Percentiles rank a stretch among this genome's conserved stretches.
Conservation (phyloP, 139 green algal genomes). For the Mychonastes homosphaera region DNA sequence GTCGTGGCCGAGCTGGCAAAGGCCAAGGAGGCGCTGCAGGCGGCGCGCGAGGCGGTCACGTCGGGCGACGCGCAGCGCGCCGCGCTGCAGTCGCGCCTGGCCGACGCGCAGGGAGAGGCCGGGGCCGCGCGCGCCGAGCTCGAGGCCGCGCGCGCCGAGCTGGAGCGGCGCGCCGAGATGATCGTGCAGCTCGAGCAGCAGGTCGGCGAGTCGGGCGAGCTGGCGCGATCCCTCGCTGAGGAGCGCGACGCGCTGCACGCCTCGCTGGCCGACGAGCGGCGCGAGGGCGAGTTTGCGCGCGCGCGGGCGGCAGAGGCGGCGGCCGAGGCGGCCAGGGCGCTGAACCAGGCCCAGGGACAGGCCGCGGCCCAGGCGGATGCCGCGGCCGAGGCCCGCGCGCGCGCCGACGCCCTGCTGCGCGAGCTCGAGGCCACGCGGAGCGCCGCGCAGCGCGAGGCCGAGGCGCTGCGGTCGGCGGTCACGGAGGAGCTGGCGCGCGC, state of each 20-base stretch:
- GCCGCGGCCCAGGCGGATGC: background rate
- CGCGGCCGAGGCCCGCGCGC: background rate
- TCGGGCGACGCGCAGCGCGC: background rate
- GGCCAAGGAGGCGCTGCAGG: no score
- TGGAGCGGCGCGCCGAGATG: slow-evolving; percentile 1
- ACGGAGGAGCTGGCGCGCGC: background rate
- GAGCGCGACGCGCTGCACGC: slow-evolving; percentile 49
- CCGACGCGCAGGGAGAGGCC: background rate
- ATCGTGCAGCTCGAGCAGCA: slow-evolving; percentile 3
- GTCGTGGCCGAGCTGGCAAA: no score
- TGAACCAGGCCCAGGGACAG: slow-evolving; percentile 3
- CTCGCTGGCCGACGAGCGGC: slow-evolving; percentile 22
- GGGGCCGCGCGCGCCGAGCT: background rate
- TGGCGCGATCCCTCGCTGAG: slow-evolving; percentile 40
- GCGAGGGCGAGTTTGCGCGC: no score
- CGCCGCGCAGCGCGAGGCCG: background rate
- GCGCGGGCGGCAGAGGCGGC: background rate
- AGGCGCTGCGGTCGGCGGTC: background rate
- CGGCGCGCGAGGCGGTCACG: background rate
- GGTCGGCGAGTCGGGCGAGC: slow-evolving; percentile 10
- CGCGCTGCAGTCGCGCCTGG: background rate
- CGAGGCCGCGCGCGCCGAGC: background rate
- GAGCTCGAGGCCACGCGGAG: background rate
- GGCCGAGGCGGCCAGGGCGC: background rate
- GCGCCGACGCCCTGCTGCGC: background rate